A percentile compares a stretch with the other conserved stretches of the same genome.
phyloP scores from a whole-genome alignment of 2,329 filamentous ascomycete genomes.

The Neonectria neomacrospora region DNA sequence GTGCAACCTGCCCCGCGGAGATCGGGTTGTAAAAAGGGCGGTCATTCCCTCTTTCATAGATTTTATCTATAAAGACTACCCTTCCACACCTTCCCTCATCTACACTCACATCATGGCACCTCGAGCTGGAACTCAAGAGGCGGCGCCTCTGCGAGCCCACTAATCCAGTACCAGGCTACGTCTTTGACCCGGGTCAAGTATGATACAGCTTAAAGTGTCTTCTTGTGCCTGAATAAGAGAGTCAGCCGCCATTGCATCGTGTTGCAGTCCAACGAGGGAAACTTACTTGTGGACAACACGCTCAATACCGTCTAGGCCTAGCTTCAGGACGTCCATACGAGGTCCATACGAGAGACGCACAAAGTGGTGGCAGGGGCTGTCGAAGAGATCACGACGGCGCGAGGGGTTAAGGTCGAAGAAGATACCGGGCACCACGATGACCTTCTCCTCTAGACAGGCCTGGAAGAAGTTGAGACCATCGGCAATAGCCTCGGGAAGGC shows the following conservation, averaged over 20 bases:
- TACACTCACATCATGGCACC: slow-evolving; percentile 3
- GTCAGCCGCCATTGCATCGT: slow-evolving; percentile 21
- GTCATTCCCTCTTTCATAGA: neutral
- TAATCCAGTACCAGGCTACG: slow-evolving; percentile 1
- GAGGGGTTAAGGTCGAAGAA: slow-evolving; percentile 98
- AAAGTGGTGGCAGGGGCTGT: slow-evolving; percentile 94
- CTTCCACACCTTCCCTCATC: slow-evolving; percentile 6
- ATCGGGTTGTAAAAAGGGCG: slow-evolving; percentile 8
- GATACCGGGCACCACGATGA: slow-evolving; percentile 96
- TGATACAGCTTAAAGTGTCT: slow-evolving; percentile 23
- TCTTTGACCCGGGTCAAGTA: neutral
- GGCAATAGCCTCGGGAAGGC: slow-evolving; percentile 81
- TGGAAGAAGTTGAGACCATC: slow-evolving; percentile 98
- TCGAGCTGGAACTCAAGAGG: slow-evolving; percentile 5
- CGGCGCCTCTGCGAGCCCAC: slow-evolving; percentile 3
- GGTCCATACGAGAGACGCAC: slow-evolving; percentile 88
- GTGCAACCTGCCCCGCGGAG: neutral
- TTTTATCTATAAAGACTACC: slow-evolving; percentile 15
- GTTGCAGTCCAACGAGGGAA: neutral
- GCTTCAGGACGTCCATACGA: slow-evolving; percentile 80
- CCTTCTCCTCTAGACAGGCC: slow-evolving; percentile 90
- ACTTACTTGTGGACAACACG: slow-evolving; percentile 78
- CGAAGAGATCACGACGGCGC: slow-evolving; percentile 89
- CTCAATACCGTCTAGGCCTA: slow-evolving; percentile 86
- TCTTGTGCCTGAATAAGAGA: slow-evolving; percentile 37